Conservation (phyloP, 805 yeast species). For the Candida insectorum region DNA sequence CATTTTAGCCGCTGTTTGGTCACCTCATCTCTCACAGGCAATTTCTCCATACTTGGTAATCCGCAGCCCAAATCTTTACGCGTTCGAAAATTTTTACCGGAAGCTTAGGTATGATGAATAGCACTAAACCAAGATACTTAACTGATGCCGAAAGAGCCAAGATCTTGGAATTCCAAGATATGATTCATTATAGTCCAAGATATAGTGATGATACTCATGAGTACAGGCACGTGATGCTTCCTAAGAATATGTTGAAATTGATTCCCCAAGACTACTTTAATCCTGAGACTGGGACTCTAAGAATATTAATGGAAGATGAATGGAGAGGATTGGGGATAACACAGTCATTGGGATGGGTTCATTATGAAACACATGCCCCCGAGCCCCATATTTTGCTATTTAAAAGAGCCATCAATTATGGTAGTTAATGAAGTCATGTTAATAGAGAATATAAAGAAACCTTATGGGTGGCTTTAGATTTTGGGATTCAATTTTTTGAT, state of each 20-base stretch:
- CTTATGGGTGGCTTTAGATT: too few species aligned
- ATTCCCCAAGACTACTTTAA: constrained; percentile 94
- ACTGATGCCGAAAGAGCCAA: constrained; percentile 82
- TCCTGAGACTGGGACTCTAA: constrained; percentile 88
- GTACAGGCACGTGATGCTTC: constrained; percentile 95
- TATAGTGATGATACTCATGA: constrained; percentile 91
- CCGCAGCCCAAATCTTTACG: too few species aligned
- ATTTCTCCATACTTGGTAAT: too few species aligned
- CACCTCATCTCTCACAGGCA: too few species aligned
- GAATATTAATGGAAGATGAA: constrained; percentile 89
- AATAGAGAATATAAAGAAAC: too few species aligned
- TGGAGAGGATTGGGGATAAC: constrained; percentile 99
- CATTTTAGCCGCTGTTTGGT: too few species aligned
- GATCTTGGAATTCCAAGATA: constrained; percentile 86
- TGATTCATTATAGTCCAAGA: constrained; percentile 90
- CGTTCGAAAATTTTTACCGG: too few species aligned
- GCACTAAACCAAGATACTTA: constrained; percentile 64
- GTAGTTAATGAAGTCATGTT: constrained; percentile 28
- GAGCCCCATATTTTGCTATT: constrained; percentile 95
- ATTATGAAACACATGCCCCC: constrained; percentile 96
- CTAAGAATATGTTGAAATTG: constrained; percentile 90
- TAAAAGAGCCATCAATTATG: constrained; percentile 59
- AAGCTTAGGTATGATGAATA: too few species aligned
- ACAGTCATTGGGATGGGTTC: constrained; percentile 96
- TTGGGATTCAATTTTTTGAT: too few species aligned